phyloP scores from a whole-genome alignment of 2,329 filamentous ascomycete genomes.

The Aspergillus pseudoterreus region DNA sequence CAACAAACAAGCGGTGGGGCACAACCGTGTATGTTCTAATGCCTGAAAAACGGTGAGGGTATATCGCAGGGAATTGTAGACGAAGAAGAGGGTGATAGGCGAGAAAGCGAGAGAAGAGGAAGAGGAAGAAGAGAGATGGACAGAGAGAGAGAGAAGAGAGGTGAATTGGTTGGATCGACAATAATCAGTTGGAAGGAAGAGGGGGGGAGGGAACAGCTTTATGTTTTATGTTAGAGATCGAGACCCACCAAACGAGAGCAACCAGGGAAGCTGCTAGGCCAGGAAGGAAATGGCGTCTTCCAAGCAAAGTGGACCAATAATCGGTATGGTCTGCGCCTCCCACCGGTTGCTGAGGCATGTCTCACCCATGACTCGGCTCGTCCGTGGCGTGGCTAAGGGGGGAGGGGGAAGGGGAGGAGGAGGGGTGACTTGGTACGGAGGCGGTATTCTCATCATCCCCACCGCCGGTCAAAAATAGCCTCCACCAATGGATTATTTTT shows the following conservation, averaged over 20 bases:
- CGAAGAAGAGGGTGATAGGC: too few relatives aligned
- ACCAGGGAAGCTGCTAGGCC: slow-evolving; percentile 24
- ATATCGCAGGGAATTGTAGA: too few relatives aligned
- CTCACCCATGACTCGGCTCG: slow-evolving; percentile 18
- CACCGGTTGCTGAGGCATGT: slow-evolving; percentile 18
- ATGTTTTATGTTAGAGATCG: slow-evolving; percentile 28
- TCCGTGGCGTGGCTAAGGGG: slow-evolving; percentile 5
- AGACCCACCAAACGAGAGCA: slow-evolving; percentile 18
- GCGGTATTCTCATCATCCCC: background rate
- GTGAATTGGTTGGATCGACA: slow-evolving; percentile 13
- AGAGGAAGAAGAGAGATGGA: slow-evolving; percentile 6
- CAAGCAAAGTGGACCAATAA: background rate
- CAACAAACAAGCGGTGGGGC: too few relatives aligned
- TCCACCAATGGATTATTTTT: too few relatives aligned
- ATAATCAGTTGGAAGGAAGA: slow-evolving; percentile 10
- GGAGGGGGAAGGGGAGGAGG: background rate
- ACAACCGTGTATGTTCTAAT: too few relatives aligned
- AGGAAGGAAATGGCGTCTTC: slow-evolving; percentile 12
- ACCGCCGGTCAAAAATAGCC: too few relatives aligned
- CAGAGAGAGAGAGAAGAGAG: slow-evolving; percentile 1
- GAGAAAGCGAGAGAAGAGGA: slow-evolving; percentile 1
- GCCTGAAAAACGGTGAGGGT: background rate
- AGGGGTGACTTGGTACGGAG: background rate
- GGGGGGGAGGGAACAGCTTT: slow-evolving; percentile 21
- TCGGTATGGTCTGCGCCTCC: slow-evolving; percentile 19